Percentiles rank a stretch among this genome's conserved stretches.
phyloP scores from a whole-genome alignment of 2,329 filamentous ascomycete species.

The Talaromyces sp. region DNA sequence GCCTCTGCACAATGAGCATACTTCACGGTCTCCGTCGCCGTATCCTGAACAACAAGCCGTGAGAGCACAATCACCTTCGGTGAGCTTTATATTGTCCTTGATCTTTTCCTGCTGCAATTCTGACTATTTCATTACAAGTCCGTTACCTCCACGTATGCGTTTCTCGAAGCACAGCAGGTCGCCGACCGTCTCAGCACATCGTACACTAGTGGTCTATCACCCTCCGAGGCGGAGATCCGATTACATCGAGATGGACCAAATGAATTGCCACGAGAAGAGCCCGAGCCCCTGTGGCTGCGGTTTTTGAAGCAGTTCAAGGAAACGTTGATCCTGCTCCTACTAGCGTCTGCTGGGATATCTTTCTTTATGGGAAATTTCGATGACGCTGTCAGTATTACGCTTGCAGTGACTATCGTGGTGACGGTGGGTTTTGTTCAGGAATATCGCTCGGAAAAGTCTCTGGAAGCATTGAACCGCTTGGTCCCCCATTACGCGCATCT shows the following conservation, averaged over 20 bases:
- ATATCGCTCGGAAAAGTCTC: conserved; percentile 93
- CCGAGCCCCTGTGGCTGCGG: conserved; percentile 89
- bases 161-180: conserved; percentile 71
- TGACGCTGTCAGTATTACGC: conserved; percentile 90
- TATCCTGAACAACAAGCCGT: conserved; percentile 20
- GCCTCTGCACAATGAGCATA: conserved; percentile 51
- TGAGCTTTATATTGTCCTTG: conserved; percentile 19
- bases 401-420: conserved; percentile 95
- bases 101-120: not conserved
- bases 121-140: conserved; percentile 22
- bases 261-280: conserved; percentile 88
- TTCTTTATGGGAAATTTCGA: conserved; percentile 89
- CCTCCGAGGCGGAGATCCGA: conserved; percentile 73
- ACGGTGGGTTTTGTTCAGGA: conserved; percentile 95
- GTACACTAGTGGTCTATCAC: conserved; percentile 73
- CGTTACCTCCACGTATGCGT: conserved; percentile 49
- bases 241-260: conserved; percentile 81
- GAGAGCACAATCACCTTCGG: conserved; percentile 27
- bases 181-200: conserved; percentile 76
- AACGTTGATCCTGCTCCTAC: conserved; percentile 84
- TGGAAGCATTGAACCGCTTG: conserved; percentile 88
- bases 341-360: conserved; percentile 82
- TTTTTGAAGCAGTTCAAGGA: conserved; percentile 97
- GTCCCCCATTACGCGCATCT: conserved; percentile 94
- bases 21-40: conserved; percentile 25